Percentiles rank a stretch among this genome's conserved stretches.
These are phyloP conservation scores for Williopsis jadinii DNA, from an alignment of 1,139 yeast species.

Conservation along the genomic window DNA sequence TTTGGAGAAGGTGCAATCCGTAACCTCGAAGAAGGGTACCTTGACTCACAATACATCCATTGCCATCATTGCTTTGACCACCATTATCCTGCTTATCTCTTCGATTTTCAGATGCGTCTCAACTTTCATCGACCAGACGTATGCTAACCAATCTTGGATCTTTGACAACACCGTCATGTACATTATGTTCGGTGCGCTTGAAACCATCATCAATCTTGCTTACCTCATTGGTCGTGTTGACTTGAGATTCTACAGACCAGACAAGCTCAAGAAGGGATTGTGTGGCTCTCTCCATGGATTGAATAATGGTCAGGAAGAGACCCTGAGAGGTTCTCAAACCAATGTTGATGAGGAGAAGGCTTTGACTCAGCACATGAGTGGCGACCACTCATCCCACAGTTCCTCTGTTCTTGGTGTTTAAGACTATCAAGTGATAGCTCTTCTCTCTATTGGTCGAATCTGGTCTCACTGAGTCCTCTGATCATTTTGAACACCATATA, in stretches of 20 bases:
- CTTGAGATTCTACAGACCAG: slow-evolving; percentile 75
- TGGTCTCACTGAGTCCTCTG: no score
- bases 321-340: slow-evolving; percentile 8
- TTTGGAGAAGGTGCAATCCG: slow-evolving; percentile 25
- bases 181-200: slow-evolving; percentile 60
- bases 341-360: slow-evolving; percentile 4
- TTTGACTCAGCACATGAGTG: no score
- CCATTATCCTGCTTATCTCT: slow-evolving; percentile 48
- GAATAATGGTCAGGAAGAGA: slow-evolving; percentile 4
- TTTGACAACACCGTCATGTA: slow-evolving; percentile 56
- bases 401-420: neutral
- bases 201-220: slow-evolving; percentile 45
- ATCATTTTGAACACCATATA: no score
- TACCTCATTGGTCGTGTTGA: slow-evolving; percentile 62
- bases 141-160: slow-evolving; percentile 32
- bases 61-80: slow-evolving; percentile 41
- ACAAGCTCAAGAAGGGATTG: slow-evolving; percentile 27
- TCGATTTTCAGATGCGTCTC: slow-evolving; percentile 54
- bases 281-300: neutral
- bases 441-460: no score
- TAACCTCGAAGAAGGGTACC: slow-evolving; percentile 25
- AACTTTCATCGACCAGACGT: slow-evolving; percentile 35
- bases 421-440: neutral
- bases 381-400: neutral
- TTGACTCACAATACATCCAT: slow-evolving; percentile 45